Conservation (phyloP, 2,329 filamentous ascomycete genomes). For the Plenodomus biglobosus region DNA sequence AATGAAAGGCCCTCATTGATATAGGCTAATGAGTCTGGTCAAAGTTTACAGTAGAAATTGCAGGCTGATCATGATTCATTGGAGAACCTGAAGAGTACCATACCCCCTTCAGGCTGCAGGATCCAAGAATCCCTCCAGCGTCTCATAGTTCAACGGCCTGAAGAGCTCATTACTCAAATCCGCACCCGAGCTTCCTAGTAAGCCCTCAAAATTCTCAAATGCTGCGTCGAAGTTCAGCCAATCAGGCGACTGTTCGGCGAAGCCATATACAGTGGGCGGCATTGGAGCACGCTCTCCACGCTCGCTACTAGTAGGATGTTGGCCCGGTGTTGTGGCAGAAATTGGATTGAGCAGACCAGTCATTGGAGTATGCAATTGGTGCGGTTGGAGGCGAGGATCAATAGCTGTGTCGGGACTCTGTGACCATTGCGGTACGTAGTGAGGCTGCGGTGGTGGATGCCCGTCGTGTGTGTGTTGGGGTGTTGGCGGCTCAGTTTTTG, state of each 20-base stretch:
- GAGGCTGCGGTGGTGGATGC: conserved; percentile 11
- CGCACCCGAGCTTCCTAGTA: conserved; percentile 43
- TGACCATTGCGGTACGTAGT: conserved; percentile 22
- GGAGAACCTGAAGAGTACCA: too few species aligned
- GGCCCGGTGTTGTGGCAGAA: conserved; percentile 32
- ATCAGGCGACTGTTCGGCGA: conserved; percentile 40
- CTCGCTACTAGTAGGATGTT: conserved; percentile 44
- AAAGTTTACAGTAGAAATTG: too few species aligned
- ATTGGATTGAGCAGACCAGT: conserved; percentile 35
- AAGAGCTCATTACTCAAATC: conserved; percentile 45
- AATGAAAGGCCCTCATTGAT: too few species aligned
- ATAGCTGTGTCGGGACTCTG: conserved; percentile 33
- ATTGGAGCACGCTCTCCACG: conserved; percentile 32
- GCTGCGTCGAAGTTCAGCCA: conserved; percentile 46
- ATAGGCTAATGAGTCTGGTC: too few species aligned
- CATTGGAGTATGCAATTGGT: conserved; percentile 31
- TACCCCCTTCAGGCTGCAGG: conserved; percentile 15
- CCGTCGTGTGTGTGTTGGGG: conserved; percentile 18
- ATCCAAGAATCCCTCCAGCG: conserved; percentile 37
- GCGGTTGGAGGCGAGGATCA: conserved; percentile 39
- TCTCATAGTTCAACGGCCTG: conserved; percentile 41
- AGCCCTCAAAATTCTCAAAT: conserved; percentile 46
- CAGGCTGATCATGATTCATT: too few species aligned
- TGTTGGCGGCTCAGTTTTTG: conserved; percentile 24
- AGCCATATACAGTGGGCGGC: conserved; percentile 29